These are phyloP conservation scores for Tuctoria greenei DNA, from an alignment of 176 grass and related monocot species.

Conservation along the genomic window DNA sequence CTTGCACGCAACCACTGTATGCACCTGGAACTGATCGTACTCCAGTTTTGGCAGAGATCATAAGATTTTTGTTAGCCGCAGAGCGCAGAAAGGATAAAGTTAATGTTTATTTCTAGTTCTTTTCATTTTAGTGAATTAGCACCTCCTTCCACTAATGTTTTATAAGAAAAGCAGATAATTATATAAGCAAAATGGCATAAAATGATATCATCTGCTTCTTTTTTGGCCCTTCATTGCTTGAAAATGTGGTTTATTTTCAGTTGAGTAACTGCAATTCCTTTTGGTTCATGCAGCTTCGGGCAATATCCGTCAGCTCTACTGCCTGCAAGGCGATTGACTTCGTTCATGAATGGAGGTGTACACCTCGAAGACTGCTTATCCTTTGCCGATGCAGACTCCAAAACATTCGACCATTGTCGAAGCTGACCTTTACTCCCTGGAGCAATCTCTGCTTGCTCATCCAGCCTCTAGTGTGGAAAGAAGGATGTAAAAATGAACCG, in stretches of 20 bases:
- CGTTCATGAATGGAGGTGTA: neutral
- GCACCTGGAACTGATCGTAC: neutral
- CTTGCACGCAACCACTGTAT: neutral
- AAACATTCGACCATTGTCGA: conserved; percentile 41
- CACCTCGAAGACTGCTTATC: conserved; percentile 20
- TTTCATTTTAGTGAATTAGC: neutral
- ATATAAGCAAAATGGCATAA: neutral
- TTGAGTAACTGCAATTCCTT: conserved; percentile 21
- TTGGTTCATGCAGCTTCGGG: conserved; percentile 63
- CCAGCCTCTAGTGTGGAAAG: conserved; percentile 27
- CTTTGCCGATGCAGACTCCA: conserved; percentile 19
- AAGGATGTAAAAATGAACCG: conserved; percentile 48
- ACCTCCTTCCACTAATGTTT: neutral
- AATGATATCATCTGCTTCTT: neutral
- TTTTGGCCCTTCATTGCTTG: neutral
- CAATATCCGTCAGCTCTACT: conserved; percentile 96
- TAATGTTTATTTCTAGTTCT: neutral
- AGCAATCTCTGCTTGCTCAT: conserved; percentile 2
- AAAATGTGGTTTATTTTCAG: neutral
- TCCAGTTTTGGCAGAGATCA: neutral
- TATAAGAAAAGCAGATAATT: neutral
- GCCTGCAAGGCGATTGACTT: conserved; percentile 83
- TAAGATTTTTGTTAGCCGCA: neutral
- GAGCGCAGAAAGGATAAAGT: neutral
- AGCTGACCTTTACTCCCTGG: conserved; percentile 43